Evolutionary conservation across 345 rosid species (phyloP), one percentile per base, ranked within the genome.

Genomic region (Acer saccharum): DNA sequence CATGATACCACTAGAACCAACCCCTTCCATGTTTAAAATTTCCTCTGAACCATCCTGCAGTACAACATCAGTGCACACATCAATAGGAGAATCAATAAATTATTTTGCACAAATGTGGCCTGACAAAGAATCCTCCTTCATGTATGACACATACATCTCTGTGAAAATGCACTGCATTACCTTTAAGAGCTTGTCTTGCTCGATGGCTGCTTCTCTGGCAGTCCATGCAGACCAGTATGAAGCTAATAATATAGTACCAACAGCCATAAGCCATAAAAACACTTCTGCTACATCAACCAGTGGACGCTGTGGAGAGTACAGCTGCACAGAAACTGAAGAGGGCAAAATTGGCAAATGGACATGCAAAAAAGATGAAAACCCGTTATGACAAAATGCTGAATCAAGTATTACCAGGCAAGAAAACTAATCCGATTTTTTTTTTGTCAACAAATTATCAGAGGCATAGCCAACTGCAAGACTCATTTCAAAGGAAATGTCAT

Each of bases 251-350:
- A 96, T 94, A 75, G 97, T 94, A 71, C 97, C 94, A 60, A 92
- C 97, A 77, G 99, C 99, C 97, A 96, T 94, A 75, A 96, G 95
- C 99, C 99, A 96, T 27, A 96, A 82, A 79, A 96, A 96, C 69
- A 96, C 97, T 91, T 96, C 99, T 55, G 99, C 98, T 78, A 94
- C 91, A 72, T 96, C 99, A 77, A 96, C 97, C 25, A 87, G 80
- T 21, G 98, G 97, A 57, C 99, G 98, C 75, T 63, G 85, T 14
- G 99, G 99, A 35, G 99, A 94, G 87, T 94, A 96, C 61, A 94
- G 80, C 82, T 90, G 95, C 83, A 96, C 89, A 69, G 84, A 80
- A 86, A 96, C 99, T 96, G 94, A 82, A 84, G 79, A 79, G 50
- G 35, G 68, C 69, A 81, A 23, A 69, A 10, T 62, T 69, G 11